Evolutionary conservation across 371 early-diverging fungal species (phyloP).

Genomic region (Mucor sp.): DNA sequence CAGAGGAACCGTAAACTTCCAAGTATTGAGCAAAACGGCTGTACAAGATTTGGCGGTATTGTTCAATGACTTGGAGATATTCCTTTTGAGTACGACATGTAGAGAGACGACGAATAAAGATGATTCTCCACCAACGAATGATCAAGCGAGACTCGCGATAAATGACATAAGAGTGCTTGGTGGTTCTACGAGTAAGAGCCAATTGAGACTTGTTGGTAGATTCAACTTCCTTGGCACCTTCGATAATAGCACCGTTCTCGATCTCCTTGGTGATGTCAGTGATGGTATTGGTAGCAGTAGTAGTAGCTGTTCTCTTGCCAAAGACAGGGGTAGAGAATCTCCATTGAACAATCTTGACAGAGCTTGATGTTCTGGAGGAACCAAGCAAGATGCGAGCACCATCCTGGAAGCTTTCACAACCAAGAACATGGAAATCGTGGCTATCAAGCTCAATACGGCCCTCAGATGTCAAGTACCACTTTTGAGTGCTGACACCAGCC

Average conservation of each 20-base stretch:
- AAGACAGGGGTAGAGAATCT: conserved; percentile 45
- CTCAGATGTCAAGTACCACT: conserved; percentile 45
- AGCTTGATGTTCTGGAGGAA: not conserved
- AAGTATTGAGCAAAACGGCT: conserved; percentile 23
- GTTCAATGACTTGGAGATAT: conserved; percentile 25
- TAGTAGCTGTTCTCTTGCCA: conserved; percentile 25
- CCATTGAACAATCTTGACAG: conserved; percentile 31
- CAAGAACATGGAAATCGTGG: conserved; percentile 29
- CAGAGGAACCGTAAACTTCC: conserved; percentile 12
- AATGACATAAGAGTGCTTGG: conserved; percentile 10
- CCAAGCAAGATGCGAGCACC: conserved; percentile 13
- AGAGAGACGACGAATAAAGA: conserved; percentile 24
- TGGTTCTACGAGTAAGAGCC: conserved; percentile 5
- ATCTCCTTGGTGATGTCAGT: conserved; percentile 22
- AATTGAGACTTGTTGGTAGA: conserved; percentile 10
- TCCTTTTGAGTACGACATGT: conserved; percentile 28
- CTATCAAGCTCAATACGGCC: conserved; percentile 40
- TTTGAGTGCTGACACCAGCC: conserved; percentile 30
- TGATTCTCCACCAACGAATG: conserved; percentile 29
- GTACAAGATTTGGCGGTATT: conserved; percentile 25
- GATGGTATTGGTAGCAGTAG: not conserved
- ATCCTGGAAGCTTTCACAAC: conserved; percentile 20
- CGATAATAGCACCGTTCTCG: conserved; percentile 25
- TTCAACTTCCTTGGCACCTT: conserved; percentile 23
- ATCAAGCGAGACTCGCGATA: conserved; percentile 21